These are phyloP conservation scores for Artemisia argyi DNA, from an alignment of 129 eudicot species.

Conservation along the genomic window DNA sequence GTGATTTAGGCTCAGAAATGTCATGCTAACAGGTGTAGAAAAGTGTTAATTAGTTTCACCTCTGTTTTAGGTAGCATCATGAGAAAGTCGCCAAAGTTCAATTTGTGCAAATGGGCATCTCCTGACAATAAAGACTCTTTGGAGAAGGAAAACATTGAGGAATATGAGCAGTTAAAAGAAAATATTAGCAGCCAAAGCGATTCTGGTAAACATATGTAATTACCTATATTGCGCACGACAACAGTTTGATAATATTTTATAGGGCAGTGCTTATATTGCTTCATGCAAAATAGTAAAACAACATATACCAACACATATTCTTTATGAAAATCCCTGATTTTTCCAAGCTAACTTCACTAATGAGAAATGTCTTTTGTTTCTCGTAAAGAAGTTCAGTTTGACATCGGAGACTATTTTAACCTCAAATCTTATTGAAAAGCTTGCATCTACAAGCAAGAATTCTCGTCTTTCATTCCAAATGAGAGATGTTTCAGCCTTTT, in stretches of 20 bases:
- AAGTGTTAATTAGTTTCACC: conserved; percentile 1
- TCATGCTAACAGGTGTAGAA: background rate
- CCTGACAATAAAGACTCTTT: conserved; percentile 31
- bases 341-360: background rate
- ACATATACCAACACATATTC: background rate
- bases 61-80: conserved; percentile 36
- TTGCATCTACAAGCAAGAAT: too few relatives aligned
- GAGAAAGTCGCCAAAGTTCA: conserved; percentile 50
- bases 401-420: too few relatives aligned
- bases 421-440: too few relatives aligned
- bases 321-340: background rate
- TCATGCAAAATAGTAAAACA: background rate
- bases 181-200: conserved; percentile 30
- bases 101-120: conserved; percentile 72
- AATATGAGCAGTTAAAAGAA: conserved; percentile 38
- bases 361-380: background rate
- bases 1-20: background rate
- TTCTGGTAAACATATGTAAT: conserved; percentile 34
- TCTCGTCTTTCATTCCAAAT: background rate
- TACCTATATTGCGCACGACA: too few relatives aligned
- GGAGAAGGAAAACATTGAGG: conserved; percentile 43
- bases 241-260: too few relatives aligned
- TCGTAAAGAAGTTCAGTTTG: background rate
- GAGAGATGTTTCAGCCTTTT: background rate
- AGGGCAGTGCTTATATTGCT: too few relatives aligned